Base-by-base conservation (phyloP, 2,329 filamentous ascomycete species). In the Arthrobotrys pseudoclavata region DNA sequence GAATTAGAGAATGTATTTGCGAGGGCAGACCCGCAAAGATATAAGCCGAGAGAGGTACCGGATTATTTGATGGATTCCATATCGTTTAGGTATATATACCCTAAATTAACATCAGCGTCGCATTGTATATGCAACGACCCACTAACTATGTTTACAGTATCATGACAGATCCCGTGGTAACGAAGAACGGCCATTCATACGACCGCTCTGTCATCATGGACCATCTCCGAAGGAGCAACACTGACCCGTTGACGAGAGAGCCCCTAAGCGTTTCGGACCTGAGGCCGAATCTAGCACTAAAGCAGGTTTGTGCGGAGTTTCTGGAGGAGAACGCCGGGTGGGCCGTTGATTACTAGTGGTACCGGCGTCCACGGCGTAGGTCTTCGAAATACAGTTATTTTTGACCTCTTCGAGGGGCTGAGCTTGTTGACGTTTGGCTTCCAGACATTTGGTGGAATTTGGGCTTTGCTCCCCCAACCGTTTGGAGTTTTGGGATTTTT, bases 171-270 rank as follows among this genome's bases (percentile, higher is more conserved):
- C 91, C 90, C 0, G 84, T 85, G 10, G 81, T 85, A 90, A 95
- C 92, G 0, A 94, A 92, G 82, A 94, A 91, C 0, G 96, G 96
- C 12, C 92, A 94, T 79, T 96, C 92, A 0, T 99, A 97, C 83
- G 96, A 98, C 83, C 89, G 95, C 48, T 87, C 92, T 0, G 92
- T 92, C 15, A 91, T 99, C 77, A 87, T 94, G 82, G 93, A 97
- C 84, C 94, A 97, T 82, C 86, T 99, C 26, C 91, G 91, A 81
- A 87, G 91, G 22, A 89, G 89, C 37, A 87, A 87, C 0, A 91
- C 89, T 13, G 96, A 99, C 83, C 96, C 96, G 0, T 84, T 98
- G 40, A 97, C 95, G 0, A 87, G 95, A 48, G 91, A 94, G 79
- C 89, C 91, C 0, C 86, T 97, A 60, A 84, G 84, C 0, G 86